Conservation (phyloP, 805 yeast genomes). For the Kluyveromyces lactis region DNA sequence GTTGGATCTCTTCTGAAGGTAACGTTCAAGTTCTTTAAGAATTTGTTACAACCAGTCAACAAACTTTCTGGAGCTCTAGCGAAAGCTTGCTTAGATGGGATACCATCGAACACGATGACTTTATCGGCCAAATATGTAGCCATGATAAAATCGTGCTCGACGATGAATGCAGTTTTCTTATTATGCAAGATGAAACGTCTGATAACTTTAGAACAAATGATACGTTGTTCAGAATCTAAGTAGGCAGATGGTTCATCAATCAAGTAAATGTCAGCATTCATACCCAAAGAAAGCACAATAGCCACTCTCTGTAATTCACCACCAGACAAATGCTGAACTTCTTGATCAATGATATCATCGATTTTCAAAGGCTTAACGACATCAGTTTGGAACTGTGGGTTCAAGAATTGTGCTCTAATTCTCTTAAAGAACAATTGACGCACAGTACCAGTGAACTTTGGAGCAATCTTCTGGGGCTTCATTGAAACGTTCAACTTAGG, state of each 20-base stretch:
- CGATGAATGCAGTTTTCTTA: conserved; percentile 97
- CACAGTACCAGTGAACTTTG: conserved; percentile 97
- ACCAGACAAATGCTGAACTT: conserved; percentile 95
- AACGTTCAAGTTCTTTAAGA: conserved; percentile 93
- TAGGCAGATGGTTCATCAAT: conserved; percentile 99
- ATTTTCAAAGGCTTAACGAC: conserved; percentile 92
- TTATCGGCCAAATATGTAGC: conserved; percentile 98
- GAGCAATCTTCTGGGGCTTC: conserved; percentile 99
- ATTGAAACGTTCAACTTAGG: conserved; percentile 89
- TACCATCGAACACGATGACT: conserved; percentile 96
- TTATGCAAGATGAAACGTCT: conserved; percentile 94
- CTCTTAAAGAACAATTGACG: conserved; percentile 95
- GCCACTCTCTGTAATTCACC: conserved; percentile 99
- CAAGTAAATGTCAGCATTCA: conserved; percentile 89
- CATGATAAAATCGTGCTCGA: conserved; percentile 99
- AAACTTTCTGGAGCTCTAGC: conserved; percentile 90
- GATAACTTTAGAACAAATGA: conserved; percentile 95
- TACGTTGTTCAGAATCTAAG: conserved; percentile 99
- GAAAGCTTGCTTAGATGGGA: conserved; percentile 74
- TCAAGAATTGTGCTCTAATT: conserved; percentile 87
- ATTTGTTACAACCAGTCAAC: conserved; percentile 93
- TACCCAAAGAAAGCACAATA: conserved; percentile 88
- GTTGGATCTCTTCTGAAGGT: conserved; percentile 99
- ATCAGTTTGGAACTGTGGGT: conserved; percentile 97
- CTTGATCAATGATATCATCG: conserved; percentile 93